Evolutionary conservation across 305 asterid species (phyloP).

Genomic region (Petunia hybrid): DNA sequence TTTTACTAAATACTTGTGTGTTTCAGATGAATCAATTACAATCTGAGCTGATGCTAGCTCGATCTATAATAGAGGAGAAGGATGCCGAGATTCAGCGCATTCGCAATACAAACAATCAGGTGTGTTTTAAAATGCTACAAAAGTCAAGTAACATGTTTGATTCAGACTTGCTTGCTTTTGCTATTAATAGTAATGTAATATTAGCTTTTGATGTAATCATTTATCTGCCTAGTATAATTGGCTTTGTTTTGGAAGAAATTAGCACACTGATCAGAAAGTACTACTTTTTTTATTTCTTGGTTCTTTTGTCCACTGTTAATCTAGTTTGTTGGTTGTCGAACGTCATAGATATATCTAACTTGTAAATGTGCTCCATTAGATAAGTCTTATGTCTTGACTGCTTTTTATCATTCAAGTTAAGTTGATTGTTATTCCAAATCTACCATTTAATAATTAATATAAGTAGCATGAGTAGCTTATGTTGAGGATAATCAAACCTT

Average conservation of each 20-base stretch:
- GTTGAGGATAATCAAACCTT: background rate
- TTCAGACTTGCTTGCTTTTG: background rate
- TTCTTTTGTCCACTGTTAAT: background rate
- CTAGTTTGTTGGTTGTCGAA: background rate
- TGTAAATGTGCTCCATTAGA: background rate
- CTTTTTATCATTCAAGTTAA: background rate
- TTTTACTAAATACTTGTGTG: slow-evolving; percentile 3
- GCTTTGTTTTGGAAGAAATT: background rate
- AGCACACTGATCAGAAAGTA: background rate
- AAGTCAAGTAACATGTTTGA: background rate
- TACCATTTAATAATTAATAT: background rate
- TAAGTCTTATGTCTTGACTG: background rate
- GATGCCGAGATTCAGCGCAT: slow-evolving; percentile 84
- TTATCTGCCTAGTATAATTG: background rate
- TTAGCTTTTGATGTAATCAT: slow-evolving; percentile 17
- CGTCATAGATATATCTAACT: background rate
- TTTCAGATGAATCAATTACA: slow-evolving; percentile 95
- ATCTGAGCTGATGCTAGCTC: slow-evolving; percentile 91
- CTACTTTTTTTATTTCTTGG: background rate
- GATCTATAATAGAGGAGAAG: slow-evolving; percentile 91
- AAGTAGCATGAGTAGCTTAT: background rate
- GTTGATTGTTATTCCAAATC: background rate
- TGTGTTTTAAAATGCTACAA: slow-evolving; percentile 30
- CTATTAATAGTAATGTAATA: background rate
- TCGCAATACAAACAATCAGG: slow-evolving; percentile 89